Evolutionary conservation across 441 rosid species (phyloP), one percentile per base, ranked within the genome.

Genomic region (Viola pubescens): DNA sequence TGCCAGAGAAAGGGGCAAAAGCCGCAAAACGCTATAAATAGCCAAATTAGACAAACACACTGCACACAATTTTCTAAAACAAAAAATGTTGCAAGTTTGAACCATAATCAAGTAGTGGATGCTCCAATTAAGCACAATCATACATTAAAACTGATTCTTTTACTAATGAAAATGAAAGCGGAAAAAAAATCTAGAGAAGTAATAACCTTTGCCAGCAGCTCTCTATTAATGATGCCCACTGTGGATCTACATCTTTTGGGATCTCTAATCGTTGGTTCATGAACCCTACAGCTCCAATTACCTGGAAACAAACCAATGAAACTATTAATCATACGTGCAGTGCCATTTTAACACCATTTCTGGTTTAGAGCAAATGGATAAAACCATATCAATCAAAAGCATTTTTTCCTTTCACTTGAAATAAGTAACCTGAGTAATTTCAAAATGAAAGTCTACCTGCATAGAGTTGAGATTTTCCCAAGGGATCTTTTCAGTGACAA

Each of bases 281-380:
- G 75, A 83, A 94, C 43, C 97, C 97, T 52, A 89, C 99, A 61
- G 95, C 97, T 72, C 94, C 99, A 67, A 89, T 80, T 76, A 94
- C 89, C 98, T 94, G 81, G 74, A 75, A 64, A 56, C 64, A 71
- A 64, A 62, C 79, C 54, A 70, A 66, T 68, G 45, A 67, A 67
- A 68, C 48, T 11, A 42, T 75, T 56, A 63, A 70, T 75, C 65
- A 56, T 58, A 74, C 50, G 57, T 46, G 62, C 26, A 44, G 34
- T 37, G 16, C n/a, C 7, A 26, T 11, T 26, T 48, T 54, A 46
- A 9, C 49, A 7, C 6, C 12, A 52, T 53, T 43, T 26, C 34
- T 38, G 34, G 58, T 13, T 63, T 14, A 40, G 13, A 56, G 37
- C 39, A 53, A 53, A 39, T 8, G 13, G 50, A 66, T 13, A 5